Conservation (phyloP, 768 basidiomycete species). For the Fibroporia radiculosa region DNA sequence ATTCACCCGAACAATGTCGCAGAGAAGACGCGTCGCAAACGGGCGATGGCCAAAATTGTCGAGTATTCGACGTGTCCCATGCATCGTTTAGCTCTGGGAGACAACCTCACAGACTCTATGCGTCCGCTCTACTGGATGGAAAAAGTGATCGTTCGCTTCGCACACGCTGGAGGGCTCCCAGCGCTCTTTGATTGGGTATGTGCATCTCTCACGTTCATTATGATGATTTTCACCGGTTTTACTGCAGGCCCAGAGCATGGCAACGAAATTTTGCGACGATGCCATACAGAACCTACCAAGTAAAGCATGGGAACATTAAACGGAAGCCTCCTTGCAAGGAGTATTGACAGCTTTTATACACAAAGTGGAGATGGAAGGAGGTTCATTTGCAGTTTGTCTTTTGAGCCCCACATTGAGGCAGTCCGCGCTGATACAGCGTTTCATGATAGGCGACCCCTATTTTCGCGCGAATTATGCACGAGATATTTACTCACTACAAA, state of each 20-base stretch:
- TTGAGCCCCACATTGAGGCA: not conserved
- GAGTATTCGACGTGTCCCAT: constrained; percentile 15
- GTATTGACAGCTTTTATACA: constrained; percentile 16
- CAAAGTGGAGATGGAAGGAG: constrained; percentile 15
- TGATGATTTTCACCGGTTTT: not conserved
- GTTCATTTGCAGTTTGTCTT: constrained; percentile 10
- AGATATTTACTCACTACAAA: constrained; percentile 22
- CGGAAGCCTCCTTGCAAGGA: constrained; percentile 14
- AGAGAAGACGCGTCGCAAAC: constrained; percentile 12
- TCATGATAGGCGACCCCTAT: constrained; percentile 13
- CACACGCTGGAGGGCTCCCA: constrained; percentile 20
- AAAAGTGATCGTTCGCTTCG: constrained; percentile 13
- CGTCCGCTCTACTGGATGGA: constrained; percentile 20
- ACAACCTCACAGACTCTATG: constrained; percentile 22
- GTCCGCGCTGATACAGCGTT: not conserved
- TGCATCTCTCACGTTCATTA: constrained; percentile 1
- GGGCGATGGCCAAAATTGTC: constrained; percentile 17
- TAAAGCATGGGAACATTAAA: constrained; percentile 21
- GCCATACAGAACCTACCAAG: constrained; percentile 16
- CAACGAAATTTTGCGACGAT: constrained; percentile 13
- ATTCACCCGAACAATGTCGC: constrained; percentile 7
- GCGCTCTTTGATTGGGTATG: constrained; percentile 23
- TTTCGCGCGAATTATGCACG: constrained; percentile 16
- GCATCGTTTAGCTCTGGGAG: constrained; percentile 17
- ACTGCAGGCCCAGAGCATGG: constrained; percentile 15